Base-by-base conservation (phyloP, 495 filamentous ascomycete genomes). In the Penicillium roqueforti region DNA sequence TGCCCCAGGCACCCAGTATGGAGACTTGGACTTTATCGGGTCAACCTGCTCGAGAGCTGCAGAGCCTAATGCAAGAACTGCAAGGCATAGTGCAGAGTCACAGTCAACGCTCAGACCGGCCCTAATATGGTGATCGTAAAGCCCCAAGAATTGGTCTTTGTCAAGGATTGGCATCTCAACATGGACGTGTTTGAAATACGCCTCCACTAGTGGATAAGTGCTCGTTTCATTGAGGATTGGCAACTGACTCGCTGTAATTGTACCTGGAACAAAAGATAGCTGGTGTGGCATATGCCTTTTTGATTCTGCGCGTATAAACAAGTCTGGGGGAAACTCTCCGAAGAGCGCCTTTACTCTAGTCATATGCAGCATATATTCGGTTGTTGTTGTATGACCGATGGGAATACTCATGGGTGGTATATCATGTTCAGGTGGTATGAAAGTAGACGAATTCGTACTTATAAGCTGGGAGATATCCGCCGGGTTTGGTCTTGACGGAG, bases 321-420 rank as follows among this genome's bases (percentile, higher is more conserved):
- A 16, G 25, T 55, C 53, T 16, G 37, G 42, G 14, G 53, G 53
- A 13, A 47, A 55, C 22, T 55, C 53, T 2, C 53, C 44, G 16
- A 55, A 39, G 7, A 55, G 37, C 3, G 44, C 18, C 14, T 55
- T 55, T 25, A 48, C 22, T 29, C 29, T 47, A 11, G 23, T 47
- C 32, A 40, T 41, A 20, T 40, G 43, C 9, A 55, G 28, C 42
- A 55, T 46, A 42, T 38, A 38, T 19, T 55, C 43, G 4, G 42
- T 47, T 16, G 53, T 55, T 8, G 53, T 40, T 26, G 43, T 40
- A 36, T 55, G 44, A 0, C 43, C 32, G 11, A 55, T 47, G 5
- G 53, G 53, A 32, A 55, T 55, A 6, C 42, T 47, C 53, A 55
- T 55, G 16, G 53, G 53, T 1, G 47, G 47, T 9, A 50, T 50